Conservation (phyloP, 352 stramenopile species). For the Globisporangium iwayamae region DNA sequence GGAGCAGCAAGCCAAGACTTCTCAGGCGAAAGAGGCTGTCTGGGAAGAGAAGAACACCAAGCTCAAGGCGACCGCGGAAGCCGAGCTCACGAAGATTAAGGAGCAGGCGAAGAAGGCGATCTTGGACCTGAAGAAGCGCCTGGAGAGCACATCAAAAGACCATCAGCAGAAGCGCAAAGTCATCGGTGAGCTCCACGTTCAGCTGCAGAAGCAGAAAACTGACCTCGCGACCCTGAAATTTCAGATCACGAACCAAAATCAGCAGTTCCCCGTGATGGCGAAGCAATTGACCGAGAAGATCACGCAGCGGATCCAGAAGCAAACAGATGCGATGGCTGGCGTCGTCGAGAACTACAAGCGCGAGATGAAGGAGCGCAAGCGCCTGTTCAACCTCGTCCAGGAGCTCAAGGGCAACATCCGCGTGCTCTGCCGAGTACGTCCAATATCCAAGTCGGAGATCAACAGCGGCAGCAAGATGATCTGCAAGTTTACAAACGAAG, state of each 20-base stretch:
- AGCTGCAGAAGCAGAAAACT: slow-evolving; percentile 55
- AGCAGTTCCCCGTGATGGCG: slow-evolving; percentile 51
- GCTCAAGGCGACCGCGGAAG: slow-evolving; percentile 71
- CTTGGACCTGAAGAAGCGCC: slow-evolving; percentile 73
- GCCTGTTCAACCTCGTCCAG: slow-evolving; percentile 95
- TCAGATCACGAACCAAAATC: slow-evolving; percentile 46
- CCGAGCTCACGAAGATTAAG: slow-evolving; percentile 80
- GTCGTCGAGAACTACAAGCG: slow-evolving; percentile 89
- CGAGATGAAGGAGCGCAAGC: slow-evolving; percentile 86
- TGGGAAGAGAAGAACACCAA: slow-evolving; percentile 73
- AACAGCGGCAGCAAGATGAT: slow-evolving; percentile 73
- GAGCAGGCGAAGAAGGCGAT: slow-evolving; percentile 88
- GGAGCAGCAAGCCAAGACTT: slow-evolving; percentile 48
- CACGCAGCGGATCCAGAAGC: slow-evolving; percentile 60
- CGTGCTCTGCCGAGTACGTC: slow-evolving; percentile 95
- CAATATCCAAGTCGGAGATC: slow-evolving; percentile 81
- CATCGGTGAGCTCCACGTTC: slow-evolving; percentile 32
- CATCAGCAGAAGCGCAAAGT: slow-evolving; percentile 54
- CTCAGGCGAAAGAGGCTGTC: slow-evolving; percentile 39
- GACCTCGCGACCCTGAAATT: slow-evolving; percentile 49
- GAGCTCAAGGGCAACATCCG: slow-evolving; percentile 97
- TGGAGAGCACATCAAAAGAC: slow-evolving; percentile 56
- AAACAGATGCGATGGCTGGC: slow-evolving; percentile 74
- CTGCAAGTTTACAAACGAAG: slow-evolving; percentile 77
- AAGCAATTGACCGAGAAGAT: slow-evolving; percentile 80